phyloP scores from a whole-genome alignment of 495 filamentous ascomycete species.

The Hypoxylon fuscum region DNA sequence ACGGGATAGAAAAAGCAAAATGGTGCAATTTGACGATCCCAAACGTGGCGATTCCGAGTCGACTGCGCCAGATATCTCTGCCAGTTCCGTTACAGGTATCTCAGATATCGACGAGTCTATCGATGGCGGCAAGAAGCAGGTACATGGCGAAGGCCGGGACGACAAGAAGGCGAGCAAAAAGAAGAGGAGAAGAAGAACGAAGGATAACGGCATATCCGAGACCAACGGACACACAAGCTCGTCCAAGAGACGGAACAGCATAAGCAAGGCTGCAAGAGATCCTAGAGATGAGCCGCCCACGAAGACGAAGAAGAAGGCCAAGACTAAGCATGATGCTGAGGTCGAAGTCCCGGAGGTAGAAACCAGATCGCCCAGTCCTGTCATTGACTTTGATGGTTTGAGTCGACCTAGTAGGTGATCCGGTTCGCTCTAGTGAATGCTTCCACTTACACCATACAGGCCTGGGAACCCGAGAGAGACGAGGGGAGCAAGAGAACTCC shows the following conservation, averaged over 20 bases:
- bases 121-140: slow-evolving; percentile 33
- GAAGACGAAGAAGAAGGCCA: slow-evolving; percentile 48
- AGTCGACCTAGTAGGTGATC: slow-evolving; percentile 71
- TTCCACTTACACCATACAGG: slow-evolving; percentile 56
- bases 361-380: slow-evolving; percentile 64
- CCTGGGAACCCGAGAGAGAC: slow-evolving; percentile 77
- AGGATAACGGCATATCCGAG: slow-evolving; percentile 42
- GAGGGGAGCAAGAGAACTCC: slow-evolving; percentile 80
- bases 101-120: slow-evolving; percentile 37
- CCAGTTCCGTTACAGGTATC: slow-evolving; percentile 23
- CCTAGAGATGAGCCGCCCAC: slow-evolving; percentile 72
- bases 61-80: slow-evolving; percentile 10
- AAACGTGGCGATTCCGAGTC: slow-evolving; percentile 13
- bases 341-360: background rate
- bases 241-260: slow-evolving; percentile 56
- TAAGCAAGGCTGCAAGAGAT: slow-evolving; percentile 77
- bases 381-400: slow-evolving; percentile 79
- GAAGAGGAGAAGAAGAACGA: slow-evolving; percentile 35
- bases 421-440: background rate
- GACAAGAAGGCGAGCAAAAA: slow-evolving; percentile 36
- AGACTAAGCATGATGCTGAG: slow-evolving; percentile 49
- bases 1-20: slow-evolving; percentile 21
- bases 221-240: slow-evolving; percentile 37
- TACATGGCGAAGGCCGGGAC: slow-evolving; percentile 16
- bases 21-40: slow-evolving; percentile 41